Conservation (phyloP, 2,329 filamentous ascomycete species). For the Sclerotinia subarctica region DNA sequence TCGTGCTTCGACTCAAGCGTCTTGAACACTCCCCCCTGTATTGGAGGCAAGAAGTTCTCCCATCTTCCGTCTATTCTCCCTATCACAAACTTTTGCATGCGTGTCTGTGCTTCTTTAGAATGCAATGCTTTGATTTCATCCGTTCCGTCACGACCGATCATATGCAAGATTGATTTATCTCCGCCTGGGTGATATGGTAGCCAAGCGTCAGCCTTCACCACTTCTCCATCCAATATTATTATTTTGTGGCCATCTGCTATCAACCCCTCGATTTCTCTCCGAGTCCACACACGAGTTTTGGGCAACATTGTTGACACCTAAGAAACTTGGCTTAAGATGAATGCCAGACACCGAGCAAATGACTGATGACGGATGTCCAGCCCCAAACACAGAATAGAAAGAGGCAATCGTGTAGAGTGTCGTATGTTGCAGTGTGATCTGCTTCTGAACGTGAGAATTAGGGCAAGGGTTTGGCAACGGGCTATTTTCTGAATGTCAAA, state of each 20-base stretch:
- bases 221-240: conserved; percentile 74
- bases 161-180: conserved; percentile 84
- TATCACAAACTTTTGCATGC: conserved; percentile 78
- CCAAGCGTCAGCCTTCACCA: conserved; percentile 87
- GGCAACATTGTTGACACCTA: neutral
- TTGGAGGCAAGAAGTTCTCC: conserved; percentile 84
- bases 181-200: conserved; percentile 88
- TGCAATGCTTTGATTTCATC: conserved; percentile 96
- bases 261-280: conserved; percentile 69
- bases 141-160: conserved; percentile 90
- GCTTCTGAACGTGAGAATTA: no score
- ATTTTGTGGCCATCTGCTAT: conserved; percentile 79
- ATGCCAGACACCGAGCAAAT: no score
- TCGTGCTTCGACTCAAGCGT: conserved; percentile 37
- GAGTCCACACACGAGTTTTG: conserved; percentile 33
- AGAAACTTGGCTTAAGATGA: no score
- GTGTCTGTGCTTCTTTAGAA: conserved; percentile 69
- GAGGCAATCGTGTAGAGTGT: no score
- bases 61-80: conserved; percentile 77
- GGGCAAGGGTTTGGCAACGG: no score
- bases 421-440: no score
- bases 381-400: no score
- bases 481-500: no score
- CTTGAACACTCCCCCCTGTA: conserved; percentile 76
- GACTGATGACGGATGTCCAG: no score